A percentile compares a stretch with the other conserved stretches of the same genome.
Conservation (phyloP, 805 yeast species). For the Kregervanrija delftensis region DNA sequence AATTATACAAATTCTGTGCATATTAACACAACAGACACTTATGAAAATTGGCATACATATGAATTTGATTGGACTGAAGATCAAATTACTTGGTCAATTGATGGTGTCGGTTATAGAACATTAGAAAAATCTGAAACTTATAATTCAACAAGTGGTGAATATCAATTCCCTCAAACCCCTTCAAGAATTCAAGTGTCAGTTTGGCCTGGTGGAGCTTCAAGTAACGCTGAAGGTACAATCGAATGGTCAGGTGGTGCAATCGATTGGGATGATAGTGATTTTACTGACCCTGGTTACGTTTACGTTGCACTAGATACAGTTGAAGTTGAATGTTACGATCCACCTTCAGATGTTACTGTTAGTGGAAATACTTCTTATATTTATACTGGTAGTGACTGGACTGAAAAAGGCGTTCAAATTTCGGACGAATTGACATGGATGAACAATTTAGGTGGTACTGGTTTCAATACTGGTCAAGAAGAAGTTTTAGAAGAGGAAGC, state of each 20-base stretch:
- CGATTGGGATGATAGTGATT: conserved; percentile 75
- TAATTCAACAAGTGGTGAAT: conserved; percentile 52
- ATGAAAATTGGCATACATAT: conserved; percentile 64
- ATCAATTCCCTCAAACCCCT: conserved; percentile 68
- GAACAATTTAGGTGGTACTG: conserved; percentile 56
- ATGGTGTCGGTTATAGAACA: conserved; percentile 62
- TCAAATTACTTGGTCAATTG: conserved; percentile 60
- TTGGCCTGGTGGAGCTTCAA: conserved; percentile 69
- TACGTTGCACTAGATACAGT: conserved; percentile 58
- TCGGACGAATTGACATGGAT: conserved; percentile 57
- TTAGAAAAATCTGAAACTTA: conserved; percentile 53
- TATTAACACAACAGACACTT: conserved; percentile 44
- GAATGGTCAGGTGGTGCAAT: conserved; percentile 87
- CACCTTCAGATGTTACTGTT: conserved; percentile 48
- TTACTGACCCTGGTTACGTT: conserved; percentile 72
- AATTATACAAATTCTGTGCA: conserved; percentile 56
- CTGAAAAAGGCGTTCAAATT: conserved; percentile 48
- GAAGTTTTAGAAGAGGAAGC: conserved; percentile 21
- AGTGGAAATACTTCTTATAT: conserved; percentile 45
- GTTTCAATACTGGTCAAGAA: conserved; percentile 49
- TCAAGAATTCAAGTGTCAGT: conserved; percentile 63
- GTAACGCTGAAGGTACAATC: conserved; percentile 54
- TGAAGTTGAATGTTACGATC: conserved; percentile 61
- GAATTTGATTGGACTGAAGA: conserved; percentile 81
- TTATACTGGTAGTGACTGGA: conserved; percentile 43